Evolutionary conservation across 2,329 filamentous ascomycete genomes (phyloP), one percentile per base, ranked within the genome.

Genomic region (Phoma sp.): DNA sequence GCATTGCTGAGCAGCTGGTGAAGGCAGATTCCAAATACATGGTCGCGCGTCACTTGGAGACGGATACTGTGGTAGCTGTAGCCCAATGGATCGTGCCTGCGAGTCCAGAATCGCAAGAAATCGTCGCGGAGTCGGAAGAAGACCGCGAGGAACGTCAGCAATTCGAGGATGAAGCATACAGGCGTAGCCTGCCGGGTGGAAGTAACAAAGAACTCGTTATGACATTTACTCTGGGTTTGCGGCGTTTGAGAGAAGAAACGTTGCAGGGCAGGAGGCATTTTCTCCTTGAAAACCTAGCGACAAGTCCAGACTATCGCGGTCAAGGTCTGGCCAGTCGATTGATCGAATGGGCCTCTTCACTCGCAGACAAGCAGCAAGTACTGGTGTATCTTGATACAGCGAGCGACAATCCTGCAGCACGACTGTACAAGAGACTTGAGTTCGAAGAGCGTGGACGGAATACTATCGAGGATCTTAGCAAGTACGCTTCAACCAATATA

Each of bases 201-300:
- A 62, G 66, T 25, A 72, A 71, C 41, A 69, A 64, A 32, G 58
- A 59, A 18, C 52, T 72, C 1, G 56, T 71, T 22, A 57, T 68
- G 55, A 59, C 64, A 0, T 70, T 68, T 35, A 61, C 52, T 0
- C 7, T 52, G 2, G 59, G 62, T 2, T 13, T 67, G 9, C 38
- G 60, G 5, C 36, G 36, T 2, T 11, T 72, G n/a, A 47, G 60
- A n/a, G 40, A 64, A 1, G 14, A 52, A 1, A 43, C 53, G 1
- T n/a, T 70, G 2, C 41, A 48, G 7, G 60, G 53, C 1, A 44
- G 37, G 24, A 47, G 45, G n/a, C 58, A 69, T 42, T 67, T 60
- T 25, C 32, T 62, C 1, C 44, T 72, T 4, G 66, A 70, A 24
- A 71, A 72, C 14, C 29, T 72, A 10, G 68, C 64, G 1, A 72